Conservation (phyloP, 2,329 filamentous ascomycete genomes). For the Claviceps monticola region DNA sequence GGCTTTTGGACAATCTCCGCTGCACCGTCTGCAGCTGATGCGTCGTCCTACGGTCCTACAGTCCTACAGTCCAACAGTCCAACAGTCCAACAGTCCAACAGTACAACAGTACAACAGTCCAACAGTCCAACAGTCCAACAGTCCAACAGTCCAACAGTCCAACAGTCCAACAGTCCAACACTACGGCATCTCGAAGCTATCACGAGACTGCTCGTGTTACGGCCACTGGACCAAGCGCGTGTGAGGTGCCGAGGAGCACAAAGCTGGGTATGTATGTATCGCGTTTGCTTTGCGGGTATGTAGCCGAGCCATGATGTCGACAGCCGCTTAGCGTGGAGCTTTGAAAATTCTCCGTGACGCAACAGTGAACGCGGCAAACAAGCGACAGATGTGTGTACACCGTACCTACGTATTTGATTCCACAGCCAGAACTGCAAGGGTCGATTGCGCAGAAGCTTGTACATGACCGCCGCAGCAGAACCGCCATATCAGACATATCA, state of each 20-base stretch:
- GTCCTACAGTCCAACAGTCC: too few species aligned
- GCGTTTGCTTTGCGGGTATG: too few species aligned
- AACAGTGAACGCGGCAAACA: neutral
- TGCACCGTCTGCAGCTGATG: neutral
- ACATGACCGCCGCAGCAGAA: neutral
- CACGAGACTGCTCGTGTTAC: neutral
- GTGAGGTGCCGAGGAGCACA: too few species aligned
- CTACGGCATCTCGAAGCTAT: neutral
- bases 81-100: too few species aligned
- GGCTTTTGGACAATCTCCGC: neutral
- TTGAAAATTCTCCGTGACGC: neutral
- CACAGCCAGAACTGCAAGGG: neutral
- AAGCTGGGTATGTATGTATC: too few species aligned
- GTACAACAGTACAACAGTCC: neutral
- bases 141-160: too few species aligned
- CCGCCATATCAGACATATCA: neutral
- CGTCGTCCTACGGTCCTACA: too few species aligned
- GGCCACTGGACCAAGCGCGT: neutral
- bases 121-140: too few species aligned
- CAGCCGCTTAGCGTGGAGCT: too few species aligned
- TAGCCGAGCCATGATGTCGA: too few species aligned
- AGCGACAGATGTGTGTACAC: neutral
- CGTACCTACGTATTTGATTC: neutral
- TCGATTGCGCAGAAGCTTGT: neutral
- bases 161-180: neutral